phyloP scores from a whole-genome alignment of 495 filamentous ascomycete genomes.

The Neurospora sp. region DNA sequence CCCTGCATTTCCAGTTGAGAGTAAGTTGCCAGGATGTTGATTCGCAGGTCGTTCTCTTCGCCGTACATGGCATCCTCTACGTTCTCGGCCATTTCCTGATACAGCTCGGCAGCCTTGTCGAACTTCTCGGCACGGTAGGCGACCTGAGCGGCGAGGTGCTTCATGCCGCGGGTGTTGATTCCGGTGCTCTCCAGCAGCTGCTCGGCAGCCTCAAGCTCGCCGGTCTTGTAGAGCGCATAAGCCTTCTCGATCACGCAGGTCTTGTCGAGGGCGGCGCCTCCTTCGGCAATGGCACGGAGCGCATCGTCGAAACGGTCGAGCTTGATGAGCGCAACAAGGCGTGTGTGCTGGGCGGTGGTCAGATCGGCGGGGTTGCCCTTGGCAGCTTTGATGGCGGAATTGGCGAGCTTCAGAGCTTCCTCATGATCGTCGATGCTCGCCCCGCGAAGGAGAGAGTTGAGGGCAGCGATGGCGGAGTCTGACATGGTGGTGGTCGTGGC shows the following conservation, averaged over 20 bases:
- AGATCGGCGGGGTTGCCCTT: slow-evolving; percentile 52
- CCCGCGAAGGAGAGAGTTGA: slow-evolving; percentile 39
- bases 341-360: slow-evolving; percentile 55
- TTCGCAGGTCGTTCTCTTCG: slow-evolving; percentile 77
- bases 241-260: slow-evolving; percentile 67
- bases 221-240: slow-evolving; percentile 86
- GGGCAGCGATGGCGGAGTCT: slow-evolving; percentile 36
- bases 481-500: slow-evolving; percentile 21
- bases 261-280: slow-evolving; percentile 56
- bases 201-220: slow-evolving; percentile 62
- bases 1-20: slow-evolving; percentile 84
- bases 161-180: slow-evolving; percentile 37
- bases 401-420: slow-evolving; percentile 36
- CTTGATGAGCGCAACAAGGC: slow-evolving; percentile 78
- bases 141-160: slow-evolving; percentile 83
- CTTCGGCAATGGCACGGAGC: slow-evolving; percentile 62
- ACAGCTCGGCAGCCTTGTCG: slow-evolving; percentile 56
- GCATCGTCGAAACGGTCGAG: slow-evolving; percentile 92
- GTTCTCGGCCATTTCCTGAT: slow-evolving; percentile 48
- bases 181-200: slow-evolving; percentile 40
- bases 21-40: slow-evolving; percentile 71
- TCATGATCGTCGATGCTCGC: slow-evolving; percentile 39
- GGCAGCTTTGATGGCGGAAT: slow-evolving; percentile 56
- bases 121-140: slow-evolving; percentile 82
- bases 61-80: slow-evolving; percentile 36